Evolutionary conservation across 1,139 yeast genomes (phyloP).

Genomic region (Candida tetrigidarum): DNA sequence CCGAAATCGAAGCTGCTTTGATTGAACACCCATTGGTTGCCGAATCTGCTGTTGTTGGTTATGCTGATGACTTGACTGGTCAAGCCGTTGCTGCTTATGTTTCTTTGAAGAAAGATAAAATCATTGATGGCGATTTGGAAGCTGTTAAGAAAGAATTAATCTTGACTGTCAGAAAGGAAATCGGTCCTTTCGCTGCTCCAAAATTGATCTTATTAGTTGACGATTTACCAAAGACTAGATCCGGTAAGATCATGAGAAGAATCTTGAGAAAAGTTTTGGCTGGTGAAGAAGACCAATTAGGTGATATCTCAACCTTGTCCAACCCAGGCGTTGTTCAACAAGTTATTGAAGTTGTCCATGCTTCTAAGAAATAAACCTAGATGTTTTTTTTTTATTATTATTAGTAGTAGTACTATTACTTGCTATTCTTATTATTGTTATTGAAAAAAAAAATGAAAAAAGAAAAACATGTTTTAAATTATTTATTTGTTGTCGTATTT

Average conservation of each 20-base stretch:
- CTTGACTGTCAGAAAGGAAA: conserved; percentile 75
- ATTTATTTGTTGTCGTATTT: conserved; percentile 16
- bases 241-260: conserved; percentile 86
- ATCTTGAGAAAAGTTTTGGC: conserved; percentile 77
- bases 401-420: conserved; percentile 3
- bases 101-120: conserved; percentile 54
- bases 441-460: neutral
- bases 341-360: conserved; percentile 62
- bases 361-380: conserved; percentile 22
- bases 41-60: conserved; percentile 82
- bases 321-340: conserved; percentile 73
- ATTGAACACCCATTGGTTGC: conserved; percentile 72
- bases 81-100: conserved; percentile 86
- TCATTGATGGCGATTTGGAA: conserved; percentile 47
- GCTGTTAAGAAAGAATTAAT: conserved; percentile 71
- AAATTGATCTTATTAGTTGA: conserved; percentile 71
- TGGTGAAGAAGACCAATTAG: conserved; percentile 78
- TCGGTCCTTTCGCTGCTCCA: conserved; percentile 87
- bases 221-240: conserved; percentile 82
- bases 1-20: conserved; percentile 81
- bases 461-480: conserved; percentile 1
- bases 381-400: conserved; percentile 3
- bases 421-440: conserved; percentile 1
- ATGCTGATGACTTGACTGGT: conserved; percentile 80
- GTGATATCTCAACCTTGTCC: conserved; percentile 78